Evolutionary conservation across 1,284 basidiomycete genomes (phyloP), one percentile per base, ranked within the genome.

Genomic region (Leccinum variabile): DNA sequence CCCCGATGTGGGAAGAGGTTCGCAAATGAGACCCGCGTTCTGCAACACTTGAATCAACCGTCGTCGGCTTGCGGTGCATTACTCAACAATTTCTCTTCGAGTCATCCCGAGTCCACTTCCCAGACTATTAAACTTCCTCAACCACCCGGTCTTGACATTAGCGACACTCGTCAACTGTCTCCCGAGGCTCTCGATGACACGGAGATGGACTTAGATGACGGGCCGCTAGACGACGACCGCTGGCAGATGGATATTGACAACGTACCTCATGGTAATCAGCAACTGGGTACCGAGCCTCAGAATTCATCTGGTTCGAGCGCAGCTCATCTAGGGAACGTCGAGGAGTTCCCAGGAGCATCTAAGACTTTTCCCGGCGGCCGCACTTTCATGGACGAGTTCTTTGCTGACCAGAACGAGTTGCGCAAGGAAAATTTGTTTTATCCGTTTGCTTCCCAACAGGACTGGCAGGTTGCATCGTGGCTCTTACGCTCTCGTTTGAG

Each of bases 21-120:
- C n/a, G 3, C 50, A 25, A 49, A 49, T 18, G 57, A 61, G 6
- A 59, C 30, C 13, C 14, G 6, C n/a, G 5, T 61, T n/a, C 52
- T 59, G 16, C 39, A 61, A 25, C 60, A 61, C 13, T 59, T 61
- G 60, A 61, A 61, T 28, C 56, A 61, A 37, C 52, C 60, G 6
- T 59, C 13, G 2, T 59, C 30, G 1, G 57, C 11, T 35, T 59
- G 60, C 13, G 5, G 39, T 2, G n/a, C 56, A 28, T 14, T 54
- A 13, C 22, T 54, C 32, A 32, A 54, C 3, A n/a, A 61, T 14
- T 16, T 56, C 9, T 56, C 33, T 54, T 13, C 33, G 5, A 18
- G 7, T 22, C 22, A 5, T 10, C 46, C 46, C 22, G 18, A 22
- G 13, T 22, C 35, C 18, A 49, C 10, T 49, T 49, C 33, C 11